A percentile compares a stretch with the other conserved stretches of the same genome.
Evolutionary conservation across 1,284 basidiomycete genomes (phyloP).

Genomic region (Puccinia novopanici): DNA sequence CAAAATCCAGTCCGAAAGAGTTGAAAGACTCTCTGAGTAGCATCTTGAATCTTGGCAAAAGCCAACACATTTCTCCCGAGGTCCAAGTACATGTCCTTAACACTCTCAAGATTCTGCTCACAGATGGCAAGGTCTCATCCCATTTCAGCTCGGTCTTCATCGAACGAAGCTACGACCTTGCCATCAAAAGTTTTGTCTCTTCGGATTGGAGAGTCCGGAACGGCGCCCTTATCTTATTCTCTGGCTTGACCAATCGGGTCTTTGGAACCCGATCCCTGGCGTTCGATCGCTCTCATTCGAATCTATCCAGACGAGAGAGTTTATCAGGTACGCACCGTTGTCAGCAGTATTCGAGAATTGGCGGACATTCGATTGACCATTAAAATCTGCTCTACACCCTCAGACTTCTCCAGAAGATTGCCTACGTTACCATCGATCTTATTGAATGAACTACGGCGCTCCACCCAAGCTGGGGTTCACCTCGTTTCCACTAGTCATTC

Average conservation of each 20-base stretch:
- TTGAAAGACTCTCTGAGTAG: slow-evolving; percentile 12
- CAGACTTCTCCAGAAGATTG: slow-evolving; percentile 43
- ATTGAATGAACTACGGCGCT: slow-evolving; percentile 36
- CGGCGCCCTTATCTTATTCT: slow-evolving; percentile 47
- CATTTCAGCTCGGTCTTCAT: slow-evolving; percentile 37
- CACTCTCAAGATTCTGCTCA: slow-evolving; percentile 47
- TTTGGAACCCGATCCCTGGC: slow-evolving; percentile 27
- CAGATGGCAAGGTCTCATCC: slow-evolving; percentile 30
- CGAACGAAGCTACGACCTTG: slow-evolving; percentile 40
- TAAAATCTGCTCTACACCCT: background rate
- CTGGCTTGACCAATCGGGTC: slow-evolving; percentile 42
- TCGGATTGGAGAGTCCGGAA: slow-evolving; percentile 47
- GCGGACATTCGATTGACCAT: background rate
- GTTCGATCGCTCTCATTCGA: slow-evolving; percentile 23
- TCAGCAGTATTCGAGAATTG: background rate
- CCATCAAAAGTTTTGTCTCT: slow-evolving; percentile 45
- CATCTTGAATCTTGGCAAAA: slow-evolving; percentile 27
- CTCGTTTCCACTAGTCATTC: slow-evolving; percentile 13
- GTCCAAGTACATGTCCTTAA: slow-evolving; percentile 41
- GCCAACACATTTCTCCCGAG: slow-evolving; percentile 14
- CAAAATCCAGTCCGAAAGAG: background rate
- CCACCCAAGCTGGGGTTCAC: slow-evolving; percentile 20
- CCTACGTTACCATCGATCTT: slow-evolving; percentile 36
- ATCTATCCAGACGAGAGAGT: slow-evolving; percentile 39
- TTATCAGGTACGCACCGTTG: slow-evolving; percentile 35